phyloP scores from a whole-genome alignment of 1,284 basidiomycete species.

The Ceratobasidium papillatum region DNA sequence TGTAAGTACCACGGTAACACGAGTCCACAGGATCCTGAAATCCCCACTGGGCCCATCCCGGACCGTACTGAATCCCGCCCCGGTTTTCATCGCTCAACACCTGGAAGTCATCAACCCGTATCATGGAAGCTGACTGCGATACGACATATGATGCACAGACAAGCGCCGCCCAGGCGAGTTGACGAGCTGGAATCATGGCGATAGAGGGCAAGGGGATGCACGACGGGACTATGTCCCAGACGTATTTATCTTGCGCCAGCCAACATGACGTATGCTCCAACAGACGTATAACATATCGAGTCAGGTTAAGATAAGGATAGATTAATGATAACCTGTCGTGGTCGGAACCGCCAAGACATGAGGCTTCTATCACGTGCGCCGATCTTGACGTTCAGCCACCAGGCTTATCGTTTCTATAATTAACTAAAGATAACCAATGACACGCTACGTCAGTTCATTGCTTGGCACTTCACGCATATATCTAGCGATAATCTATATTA shows the following conservation, averaged over 20 bases:
- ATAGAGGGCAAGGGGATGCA: neutral
- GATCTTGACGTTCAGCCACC: too few species aligned
- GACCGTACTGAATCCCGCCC: conserved; percentile 4
- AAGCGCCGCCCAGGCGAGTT: neutral
- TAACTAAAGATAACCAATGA: too few species aligned
- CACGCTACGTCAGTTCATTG: too few species aligned
- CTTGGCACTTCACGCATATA: too few species aligned
- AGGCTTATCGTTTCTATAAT: too few species aligned
- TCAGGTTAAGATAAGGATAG: too few species aligned
- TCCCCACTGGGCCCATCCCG: neutral
- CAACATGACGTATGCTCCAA: too few species aligned
- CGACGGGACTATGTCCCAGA: neutral
- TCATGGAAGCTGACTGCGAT: neutral
- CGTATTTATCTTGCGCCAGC: neutral
- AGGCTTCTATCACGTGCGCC: too few species aligned
- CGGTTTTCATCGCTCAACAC: neutral
- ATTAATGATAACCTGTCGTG: too few species aligned
- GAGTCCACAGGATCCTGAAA: neutral
- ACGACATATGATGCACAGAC: neutral
- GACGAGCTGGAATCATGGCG: neutral
- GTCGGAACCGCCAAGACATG: too few species aligned
- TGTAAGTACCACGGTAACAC: neutral
- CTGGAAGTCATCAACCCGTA: conserved; percentile 11
- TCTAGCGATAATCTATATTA: too few species aligned
- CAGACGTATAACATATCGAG: too few species aligned